These are phyloP conservation scores for Amaranthus cruentus DNA, from an alignment of 148 eudicot species.

Conservation along the genomic window DNA sequence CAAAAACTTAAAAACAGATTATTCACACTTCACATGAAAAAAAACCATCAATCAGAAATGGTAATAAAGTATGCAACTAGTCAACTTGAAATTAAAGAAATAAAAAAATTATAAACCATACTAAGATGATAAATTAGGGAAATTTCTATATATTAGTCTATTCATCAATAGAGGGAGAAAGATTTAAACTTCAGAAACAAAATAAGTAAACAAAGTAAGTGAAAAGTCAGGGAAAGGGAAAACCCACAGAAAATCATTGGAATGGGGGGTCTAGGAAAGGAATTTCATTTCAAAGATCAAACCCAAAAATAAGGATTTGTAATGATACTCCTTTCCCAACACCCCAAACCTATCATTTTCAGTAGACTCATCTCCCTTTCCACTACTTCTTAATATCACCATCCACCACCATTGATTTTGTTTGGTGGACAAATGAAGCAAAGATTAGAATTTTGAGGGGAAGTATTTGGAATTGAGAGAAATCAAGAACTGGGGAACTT, in stretches of 20 bases:
- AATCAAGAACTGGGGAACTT: neutral
- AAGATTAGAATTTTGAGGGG: neutral
- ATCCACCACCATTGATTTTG: neutral
- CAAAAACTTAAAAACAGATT: too few species aligned
- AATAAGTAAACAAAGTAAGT: neutral
- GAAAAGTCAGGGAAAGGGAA: constrained; percentile 24
- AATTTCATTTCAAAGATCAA: neutral
- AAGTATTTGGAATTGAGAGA: neutral
- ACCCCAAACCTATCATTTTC: constrained; percentile 17
- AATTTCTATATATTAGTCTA: neutral
- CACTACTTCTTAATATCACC: constrained; percentile 8
- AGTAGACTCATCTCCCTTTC: constrained; percentile 19
- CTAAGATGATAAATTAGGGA: neutral
- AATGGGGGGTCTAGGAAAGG: constrained; percentile 27
- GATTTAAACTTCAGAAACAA: neutral
- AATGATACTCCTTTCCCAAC: constrained; percentile 18
- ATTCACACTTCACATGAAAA: too few species aligned
- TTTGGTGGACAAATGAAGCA: neutral
- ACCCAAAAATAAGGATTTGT: neutral
- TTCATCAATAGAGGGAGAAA: neutral
- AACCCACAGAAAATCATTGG: constrained; percentile 21
- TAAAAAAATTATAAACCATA: too few species aligned
- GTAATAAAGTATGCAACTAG: too few species aligned
- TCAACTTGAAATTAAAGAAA: too few species aligned
- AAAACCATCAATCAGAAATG: too few species aligned